Conservation (phyloP, 2,329 filamentous ascomycete species). For the Huntiella bhutanensis region DNA sequence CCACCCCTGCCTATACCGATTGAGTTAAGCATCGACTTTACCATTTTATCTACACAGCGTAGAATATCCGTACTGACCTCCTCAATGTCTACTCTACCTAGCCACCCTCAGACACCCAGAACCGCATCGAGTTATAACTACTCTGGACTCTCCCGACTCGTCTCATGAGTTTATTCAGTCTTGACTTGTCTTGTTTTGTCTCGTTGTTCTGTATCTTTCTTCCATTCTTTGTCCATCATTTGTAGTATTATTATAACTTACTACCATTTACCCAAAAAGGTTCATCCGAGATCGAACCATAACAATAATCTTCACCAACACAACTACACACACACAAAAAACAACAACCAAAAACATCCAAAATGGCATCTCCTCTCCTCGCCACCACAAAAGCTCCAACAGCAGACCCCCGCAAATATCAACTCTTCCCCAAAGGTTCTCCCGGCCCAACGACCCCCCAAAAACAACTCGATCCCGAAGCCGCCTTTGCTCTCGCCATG, state of each 20-base stretch:
- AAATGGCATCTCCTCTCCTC: neutral
- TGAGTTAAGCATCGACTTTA: conserved; percentile 2
- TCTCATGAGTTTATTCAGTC: neutral
- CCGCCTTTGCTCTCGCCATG: conserved; percentile 27
- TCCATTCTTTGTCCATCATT: conserved; percentile 3
- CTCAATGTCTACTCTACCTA: too few species aligned
- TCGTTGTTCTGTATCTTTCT: neutral
- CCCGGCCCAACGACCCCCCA: conserved; percentile 15
- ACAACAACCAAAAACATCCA: neutral
- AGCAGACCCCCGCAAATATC: conserved; percentile 30
- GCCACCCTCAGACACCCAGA: too few species aligned
- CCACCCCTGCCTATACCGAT: conserved; percentile 3
- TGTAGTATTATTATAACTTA: conserved; percentile 1
- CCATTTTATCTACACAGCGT: too few species aligned
- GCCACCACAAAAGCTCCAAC: neutral
- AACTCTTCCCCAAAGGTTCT: conserved; percentile 37
- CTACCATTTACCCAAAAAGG: neutral
- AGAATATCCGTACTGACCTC: too few species aligned
- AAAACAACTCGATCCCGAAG: conserved; percentile 32
- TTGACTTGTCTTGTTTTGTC: neutral
- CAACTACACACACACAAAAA: neutral
- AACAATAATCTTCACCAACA: neutral
- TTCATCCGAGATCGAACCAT: neutral
- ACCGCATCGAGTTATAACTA: conserved; percentile 1
- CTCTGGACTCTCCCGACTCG: neutral